These are phyloP conservation scores for Aspergillus brunneoviolaceus DNA, from an alignment of 2,329 filamentous ascomycete species.

Conservation along the genomic window DNA sequence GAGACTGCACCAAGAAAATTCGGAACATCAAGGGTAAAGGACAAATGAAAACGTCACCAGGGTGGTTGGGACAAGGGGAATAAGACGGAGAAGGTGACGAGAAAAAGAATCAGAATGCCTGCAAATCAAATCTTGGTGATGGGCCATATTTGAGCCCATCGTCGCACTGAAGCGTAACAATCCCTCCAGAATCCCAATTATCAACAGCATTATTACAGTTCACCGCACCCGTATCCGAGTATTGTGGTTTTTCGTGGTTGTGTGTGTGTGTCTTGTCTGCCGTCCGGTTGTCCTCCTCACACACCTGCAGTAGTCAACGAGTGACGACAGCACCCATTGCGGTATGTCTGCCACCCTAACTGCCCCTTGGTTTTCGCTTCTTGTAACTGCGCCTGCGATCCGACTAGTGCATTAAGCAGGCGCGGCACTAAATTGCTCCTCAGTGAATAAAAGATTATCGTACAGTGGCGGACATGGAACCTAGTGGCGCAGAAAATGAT, in stretches of 20 bases:
- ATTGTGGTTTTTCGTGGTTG: constrained; percentile 19
- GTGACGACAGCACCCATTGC: constrained; percentile 1
- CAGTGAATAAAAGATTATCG: constrained; percentile 45
- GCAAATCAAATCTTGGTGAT: constrained; percentile 5
- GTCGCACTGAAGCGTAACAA: constrained; percentile 21
- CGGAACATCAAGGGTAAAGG: not conserved
- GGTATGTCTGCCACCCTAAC: constrained; percentile 2
- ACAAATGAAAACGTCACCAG: not conserved
- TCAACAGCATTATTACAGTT: constrained; percentile 20
- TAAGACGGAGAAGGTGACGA: constrained; percentile 3
- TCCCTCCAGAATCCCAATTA: constrained; percentile 11
- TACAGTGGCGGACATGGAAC: constrained; percentile 41
- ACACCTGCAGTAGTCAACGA: constrained; percentile 1
- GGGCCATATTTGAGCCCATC: constrained; percentile 7
- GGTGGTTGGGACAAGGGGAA: constrained; percentile 1
- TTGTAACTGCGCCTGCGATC: constrained; percentile 15
- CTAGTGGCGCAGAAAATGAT: constrained; percentile 36
- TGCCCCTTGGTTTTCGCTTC: constrained; percentile 14
- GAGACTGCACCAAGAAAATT: constrained; percentile 8
- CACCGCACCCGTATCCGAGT: constrained; percentile 18
- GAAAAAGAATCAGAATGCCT: constrained; percentile 5
- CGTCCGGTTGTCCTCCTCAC: constrained; percentile 9
- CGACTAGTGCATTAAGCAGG: constrained; percentile 28
- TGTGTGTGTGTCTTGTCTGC: constrained; percentile 13
- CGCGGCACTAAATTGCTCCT: constrained; percentile 23